Percentiles rank a stretch among this genome's conserved stretches.
phyloP scores from a whole-genome alignment of 2,329 filamentous ascomycete genomes.

The Plectosphaerella plurivora region DNA sequence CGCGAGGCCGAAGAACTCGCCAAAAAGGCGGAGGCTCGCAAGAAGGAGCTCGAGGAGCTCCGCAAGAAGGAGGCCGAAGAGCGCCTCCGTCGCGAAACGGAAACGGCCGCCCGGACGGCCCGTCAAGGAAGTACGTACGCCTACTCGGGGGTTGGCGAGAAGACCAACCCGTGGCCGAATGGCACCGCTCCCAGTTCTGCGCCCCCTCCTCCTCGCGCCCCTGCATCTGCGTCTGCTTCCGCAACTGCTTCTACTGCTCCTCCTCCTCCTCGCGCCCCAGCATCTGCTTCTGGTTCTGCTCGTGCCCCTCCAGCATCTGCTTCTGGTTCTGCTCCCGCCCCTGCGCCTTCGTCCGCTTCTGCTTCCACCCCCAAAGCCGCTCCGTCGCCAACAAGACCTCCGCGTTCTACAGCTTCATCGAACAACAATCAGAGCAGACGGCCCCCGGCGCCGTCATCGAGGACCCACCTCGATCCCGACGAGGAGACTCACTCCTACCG shows the following conservation, averaged over 20 bases:
- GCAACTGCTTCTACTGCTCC: constrained; percentile 17
- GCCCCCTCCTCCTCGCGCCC: constrained; percentile 13
- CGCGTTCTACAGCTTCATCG: constrained; percentile 11
- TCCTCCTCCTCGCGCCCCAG: constrained; percentile 9
- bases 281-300: constrained; percentile 5
- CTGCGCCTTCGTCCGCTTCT: constrained; percentile 18
- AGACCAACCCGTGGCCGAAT: constrained; percentile 65
- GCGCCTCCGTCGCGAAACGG: constrained; percentile 25
- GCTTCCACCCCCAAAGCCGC: constrained; percentile 14
- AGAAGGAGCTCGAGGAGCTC: constrained; percentile 14
- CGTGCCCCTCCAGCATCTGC: no score
- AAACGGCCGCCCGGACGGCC: constrained; percentile 20
- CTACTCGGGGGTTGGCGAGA: constrained; percentile 62
- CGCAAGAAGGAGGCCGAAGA: constrained; percentile 23
- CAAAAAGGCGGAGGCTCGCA: constrained; percentile 25
- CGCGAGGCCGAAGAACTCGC: constrained; percentile 19
- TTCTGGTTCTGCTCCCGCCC: constrained; percentile 7
- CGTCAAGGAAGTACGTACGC: constrained; percentile 54
- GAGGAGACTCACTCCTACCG: constrained; percentile 69
- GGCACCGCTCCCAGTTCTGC: constrained; percentile 43
- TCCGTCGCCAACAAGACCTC: constrained; percentile 11
- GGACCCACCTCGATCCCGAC: constrained; percentile 55
- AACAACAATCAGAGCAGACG: constrained; percentile 22
- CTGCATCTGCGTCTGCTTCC: constrained; percentile 15
- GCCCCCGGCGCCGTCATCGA: constrained; percentile 45